Percentiles rank a stretch among this genome's conserved stretches.
Evolutionary conservation across 306 rosid species (phyloP).

Genomic region (Macrotyloma uniflorum): DNA sequence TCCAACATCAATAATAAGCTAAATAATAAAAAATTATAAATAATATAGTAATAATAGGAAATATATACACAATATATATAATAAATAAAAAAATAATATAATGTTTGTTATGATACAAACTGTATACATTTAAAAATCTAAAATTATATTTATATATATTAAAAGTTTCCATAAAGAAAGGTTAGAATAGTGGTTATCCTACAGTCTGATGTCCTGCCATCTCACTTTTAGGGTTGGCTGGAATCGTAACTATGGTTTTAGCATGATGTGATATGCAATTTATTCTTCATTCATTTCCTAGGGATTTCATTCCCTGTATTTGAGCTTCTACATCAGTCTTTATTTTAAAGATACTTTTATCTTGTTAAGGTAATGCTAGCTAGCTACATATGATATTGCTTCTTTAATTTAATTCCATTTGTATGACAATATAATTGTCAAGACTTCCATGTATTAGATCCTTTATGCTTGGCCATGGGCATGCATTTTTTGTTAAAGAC

Average conservation of each 20-base stretch:
- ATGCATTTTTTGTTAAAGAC: background rate
- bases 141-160: too few relatives aligned
- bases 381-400: background rate
- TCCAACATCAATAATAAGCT: too few relatives aligned
- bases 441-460: background rate
- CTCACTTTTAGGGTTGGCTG: too few relatives aligned
- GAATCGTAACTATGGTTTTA: background rate
- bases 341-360: background rate
- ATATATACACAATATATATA: too few relatives aligned
- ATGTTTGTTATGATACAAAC: too few relatives aligned
- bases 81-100: too few relatives aligned
- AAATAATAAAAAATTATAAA: too few relatives aligned
- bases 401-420: conserved; percentile 12
- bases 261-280: conserved; percentile 29
- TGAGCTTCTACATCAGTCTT: conserved; percentile 14
- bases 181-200: too few relatives aligned
- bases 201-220: too few relatives aligned
- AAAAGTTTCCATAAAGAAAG: too few relatives aligned
- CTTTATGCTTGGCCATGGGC: background rate
- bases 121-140: too few relatives aligned
- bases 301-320: background rate
- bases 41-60: too few relatives aligned
- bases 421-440: background rate
- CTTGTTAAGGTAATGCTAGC: background rate
- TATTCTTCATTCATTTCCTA: conserved; percentile 27